Evolutionary conservation across 768 basidiomycete species (phyloP), one percentile per base, ranked within the genome.

Genomic region (Agrocybe praecox): DNA sequence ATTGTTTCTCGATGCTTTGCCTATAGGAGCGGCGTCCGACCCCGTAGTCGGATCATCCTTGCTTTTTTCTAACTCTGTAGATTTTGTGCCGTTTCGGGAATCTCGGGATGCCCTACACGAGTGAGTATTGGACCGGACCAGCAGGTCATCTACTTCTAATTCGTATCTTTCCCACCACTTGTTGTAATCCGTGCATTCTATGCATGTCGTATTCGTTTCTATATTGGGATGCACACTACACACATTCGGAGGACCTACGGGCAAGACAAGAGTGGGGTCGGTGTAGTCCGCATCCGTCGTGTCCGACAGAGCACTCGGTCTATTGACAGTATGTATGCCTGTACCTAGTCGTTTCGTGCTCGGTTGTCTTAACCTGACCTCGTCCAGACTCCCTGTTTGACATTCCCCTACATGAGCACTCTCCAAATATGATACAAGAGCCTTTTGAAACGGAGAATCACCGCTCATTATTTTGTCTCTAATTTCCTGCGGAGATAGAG

Each of bases 401-500:
- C 73, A 76, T 44, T 74, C 67, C 21, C 72, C 70, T 0, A 52
- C 47, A 45, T 66, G 62, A n/a, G 26, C 45, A 42, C 60, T 53
- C 47, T 74, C 70, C 2, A 74, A 50, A 34, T 63, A 74, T 1
- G 53, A 33, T 1, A 69, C 43, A 9, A 74, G 22, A 26, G 51
- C 34, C 22, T 57, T 58, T 26, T 67, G 49, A 15, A 57, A 73
- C 10, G 59, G 58, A 10, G 60, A 60, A 45, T 66, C 57, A 14
- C 34, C 5, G 52, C 62, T 44, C 24, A 72, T 18, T 1, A 77
- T 46, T 11, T 51, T 34, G 2, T 72, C 63, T 21, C 71, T 40
- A 2, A 76, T 69, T 52, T 74, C 68, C 54, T 74, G 68, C 1
- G 75, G 75, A 7, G 63, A 62, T 10, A 69, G 29, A 1, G 55